phyloP scores from a whole-genome alignment of 164 flowering plant genomes.

The Stephania yunnanensis region DNA sequence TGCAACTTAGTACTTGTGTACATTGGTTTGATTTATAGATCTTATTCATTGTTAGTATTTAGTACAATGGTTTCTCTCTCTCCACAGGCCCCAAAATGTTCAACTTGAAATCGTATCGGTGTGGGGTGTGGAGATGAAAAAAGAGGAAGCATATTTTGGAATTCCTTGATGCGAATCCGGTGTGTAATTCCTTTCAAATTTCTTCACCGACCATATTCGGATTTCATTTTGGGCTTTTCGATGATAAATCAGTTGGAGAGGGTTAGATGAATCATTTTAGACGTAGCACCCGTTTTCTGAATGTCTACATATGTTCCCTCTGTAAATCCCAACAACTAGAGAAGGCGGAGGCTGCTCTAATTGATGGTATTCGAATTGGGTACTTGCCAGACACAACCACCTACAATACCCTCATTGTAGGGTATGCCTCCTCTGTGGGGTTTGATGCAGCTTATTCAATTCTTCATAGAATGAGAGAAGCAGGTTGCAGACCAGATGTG shows the following conservation, averaged over 20 bases:
- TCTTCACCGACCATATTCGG: neutral
- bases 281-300: slow-evolving; percentile 59
- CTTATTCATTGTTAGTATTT: too few species aligned
- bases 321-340: slow-evolving; percentile 55
- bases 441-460: slow-evolving; percentile 61
- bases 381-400: slow-evolving; percentile 68
- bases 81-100: too few species aligned
- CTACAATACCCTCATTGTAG: slow-evolving; percentile 71
- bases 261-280: slow-evolving; percentile 2
- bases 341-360: slow-evolving; percentile 57
- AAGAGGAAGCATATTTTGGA: too few species aligned
- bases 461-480: slow-evolving; percentile 59
- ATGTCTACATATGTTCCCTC: slow-evolving; percentile 58
- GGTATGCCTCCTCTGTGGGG: slow-evolving; percentile 48
- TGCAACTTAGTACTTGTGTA: too few species aligned
- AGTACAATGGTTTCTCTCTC: too few species aligned
- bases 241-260: neutral
- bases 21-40: too few species aligned
- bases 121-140: too few species aligned
- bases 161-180: neutral
- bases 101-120: neutral
- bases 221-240: neutral
- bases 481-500: slow-evolving; percentile 67
- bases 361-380: slow-evolving; percentile 71
- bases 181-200: neutral